These are phyloP conservation scores for Saccharata proteae DNA, from an alignment of 2,329 filamentous ascomycete species.

Conservation along the genomic window DNA sequence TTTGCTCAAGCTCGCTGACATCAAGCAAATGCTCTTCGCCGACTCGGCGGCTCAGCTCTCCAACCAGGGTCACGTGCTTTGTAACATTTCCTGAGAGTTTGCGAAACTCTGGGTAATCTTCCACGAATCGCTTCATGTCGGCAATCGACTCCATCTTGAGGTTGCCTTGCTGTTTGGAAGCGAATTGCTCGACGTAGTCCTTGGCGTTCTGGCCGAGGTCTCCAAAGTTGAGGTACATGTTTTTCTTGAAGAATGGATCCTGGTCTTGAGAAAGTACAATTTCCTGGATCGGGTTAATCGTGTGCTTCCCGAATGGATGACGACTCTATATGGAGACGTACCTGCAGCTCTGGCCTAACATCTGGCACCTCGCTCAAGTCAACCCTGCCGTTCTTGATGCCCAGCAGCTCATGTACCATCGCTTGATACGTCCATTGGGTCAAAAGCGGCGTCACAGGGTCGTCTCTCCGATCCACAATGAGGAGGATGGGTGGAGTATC, in stretches of 20 bases:
- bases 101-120: constrained; percentile 96
- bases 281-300: constrained; percentile 43
- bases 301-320: neutral
- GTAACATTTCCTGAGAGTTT: constrained; percentile 96
- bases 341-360: constrained; percentile 68
- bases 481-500: constrained; percentile 91
- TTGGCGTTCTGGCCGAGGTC: constrained; percentile 94
- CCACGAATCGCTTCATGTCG: constrained; percentile 98
- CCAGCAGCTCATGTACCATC: constrained; percentile 96
- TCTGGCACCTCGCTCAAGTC: constrained; percentile 76
- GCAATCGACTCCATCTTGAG: constrained; percentile 93
- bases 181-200: constrained; percentile 97
- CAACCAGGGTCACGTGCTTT: constrained; percentile 93
- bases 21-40: constrained; percentile 81
- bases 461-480: constrained; percentile 81
- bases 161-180: constrained; percentile 91
- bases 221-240: constrained; percentile 97
- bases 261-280: constrained; percentile 94
- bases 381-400: constrained; percentile 90
- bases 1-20: constrained; percentile 94
- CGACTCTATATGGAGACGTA: constrained; percentile 8
- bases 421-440: constrained; percentile 99
- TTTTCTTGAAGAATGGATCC: constrained; percentile 97
- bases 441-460: constrained; percentile 84
- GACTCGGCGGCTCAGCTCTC: constrained; percentile 81